A percentile compares a stretch with the other conserved stretches of the same genome.
Evolutionary conservation across 441 rosid genomes (phyloP).

Genomic region (Populus hybrid): DNA sequence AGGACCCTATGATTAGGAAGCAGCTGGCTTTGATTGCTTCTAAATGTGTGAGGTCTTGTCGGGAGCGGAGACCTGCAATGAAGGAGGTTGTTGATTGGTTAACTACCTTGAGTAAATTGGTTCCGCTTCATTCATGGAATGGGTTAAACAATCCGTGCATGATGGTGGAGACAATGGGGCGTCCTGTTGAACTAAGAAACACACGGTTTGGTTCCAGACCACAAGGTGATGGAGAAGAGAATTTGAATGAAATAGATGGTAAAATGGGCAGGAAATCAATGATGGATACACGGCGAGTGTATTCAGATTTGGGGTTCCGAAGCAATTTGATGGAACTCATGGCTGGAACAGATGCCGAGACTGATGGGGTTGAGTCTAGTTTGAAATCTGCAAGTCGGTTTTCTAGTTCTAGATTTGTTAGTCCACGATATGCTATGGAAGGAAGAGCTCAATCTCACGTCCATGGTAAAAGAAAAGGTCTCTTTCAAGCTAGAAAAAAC

Average conservation of each 20-base stretch:
- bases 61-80: constrained; percentile 94
- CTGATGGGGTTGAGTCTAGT: constrained; percentile 20
- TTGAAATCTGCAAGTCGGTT: constrained; percentile 26
- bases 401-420: constrained; percentile 38
- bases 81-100: constrained; percentile 83
- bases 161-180: constrained; percentile 92
- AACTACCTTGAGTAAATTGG: constrained; percentile 60
- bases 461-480: constrained; percentile 14
- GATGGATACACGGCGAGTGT: constrained; percentile 51
- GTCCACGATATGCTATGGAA: constrained; percentile 30
- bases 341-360: constrained; percentile 43
- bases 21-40: constrained; percentile 81
- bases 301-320: constrained; percentile 68
- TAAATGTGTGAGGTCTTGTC: constrained; percentile 92
- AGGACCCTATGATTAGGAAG: constrained; percentile 66
- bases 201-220: constrained; percentile 21
- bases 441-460: constrained; percentile 24
- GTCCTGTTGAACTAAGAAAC: constrained; percentile 54
- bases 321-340: constrained; percentile 73
- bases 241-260: constrained; percentile 33
- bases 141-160: constrained; percentile 89
- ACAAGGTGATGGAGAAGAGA: constrained; percentile 26
- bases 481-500: constrained; percentile 24
- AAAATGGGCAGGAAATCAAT: constrained; percentile 21
- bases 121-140: constrained; percentile 86